These are phyloP conservation scores for Penicillium canariense DNA, from an alignment of 495 filamentous ascomycete species.

Conservation along the genomic window DNA sequence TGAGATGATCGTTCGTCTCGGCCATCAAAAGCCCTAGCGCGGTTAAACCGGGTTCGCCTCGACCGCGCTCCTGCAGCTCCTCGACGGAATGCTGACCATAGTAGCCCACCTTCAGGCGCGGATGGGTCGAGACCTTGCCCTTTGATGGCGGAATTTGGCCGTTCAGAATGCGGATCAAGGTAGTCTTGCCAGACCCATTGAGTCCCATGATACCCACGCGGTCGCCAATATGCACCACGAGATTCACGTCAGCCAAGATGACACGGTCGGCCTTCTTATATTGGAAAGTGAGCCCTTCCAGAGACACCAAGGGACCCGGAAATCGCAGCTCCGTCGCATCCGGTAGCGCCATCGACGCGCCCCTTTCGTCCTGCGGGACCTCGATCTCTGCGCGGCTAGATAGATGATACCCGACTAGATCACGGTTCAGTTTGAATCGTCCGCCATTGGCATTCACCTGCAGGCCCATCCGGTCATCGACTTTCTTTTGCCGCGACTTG, in stretches of 20 bases:
- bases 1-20: conserved; percentile 46
- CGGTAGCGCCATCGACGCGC: conserved; percentile 55
- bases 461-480: conserved; percentile 75
- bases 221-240: conserved; percentile 66
- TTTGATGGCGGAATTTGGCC: conserved; percentile 38
- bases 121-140: conserved; percentile 60
- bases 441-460: conserved; percentile 66
- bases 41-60: conserved; percentile 50
- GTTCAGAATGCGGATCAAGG: conserved; percentile 58
- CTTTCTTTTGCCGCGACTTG: conserved; percentile 73
- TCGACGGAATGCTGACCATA: conserved; percentile 79
- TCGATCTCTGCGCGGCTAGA: conserved; percentile 63
- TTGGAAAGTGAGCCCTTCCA: conserved; percentile 62
- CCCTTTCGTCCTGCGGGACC: conserved; percentile 62
- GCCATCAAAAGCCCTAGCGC: conserved; percentile 58
- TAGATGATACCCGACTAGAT: conserved; percentile 59
- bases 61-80: conserved; percentile 51
- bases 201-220: conserved; percentile 71
- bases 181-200: conserved; percentile 75
- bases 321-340: conserved; percentile 66
- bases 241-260: conserved; percentile 55
- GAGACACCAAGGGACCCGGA: conserved; percentile 65
- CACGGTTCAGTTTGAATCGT: conserved; percentile 76
- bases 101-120: conserved; percentile 64
- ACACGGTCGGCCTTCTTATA: conserved; percentile 45